These are phyloP conservation scores for Pestalotiopsis sp. DNA, from an alignment of 2,329 filamentous ascomycete genomes.

Conservation along the genomic window DNA sequence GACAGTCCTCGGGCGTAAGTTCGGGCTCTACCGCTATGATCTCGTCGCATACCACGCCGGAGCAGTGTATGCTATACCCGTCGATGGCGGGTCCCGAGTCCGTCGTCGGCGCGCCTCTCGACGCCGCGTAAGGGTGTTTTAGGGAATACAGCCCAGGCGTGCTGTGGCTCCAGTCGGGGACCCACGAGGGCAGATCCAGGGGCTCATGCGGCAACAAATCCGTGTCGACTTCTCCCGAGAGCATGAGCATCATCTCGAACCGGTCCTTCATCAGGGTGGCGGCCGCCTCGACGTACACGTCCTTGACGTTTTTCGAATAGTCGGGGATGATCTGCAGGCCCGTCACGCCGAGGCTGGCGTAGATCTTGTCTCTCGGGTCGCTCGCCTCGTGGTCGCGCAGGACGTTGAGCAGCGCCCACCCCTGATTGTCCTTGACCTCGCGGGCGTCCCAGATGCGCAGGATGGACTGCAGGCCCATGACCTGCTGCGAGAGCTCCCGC, in stretches of 20 bases:
- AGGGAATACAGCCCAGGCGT: not conserved
- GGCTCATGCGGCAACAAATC: not conserved
- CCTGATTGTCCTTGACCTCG: not conserved
- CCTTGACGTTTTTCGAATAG: slow-evolving; percentile 7
- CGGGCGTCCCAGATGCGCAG: not conserved
- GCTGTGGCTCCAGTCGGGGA: not conserved
- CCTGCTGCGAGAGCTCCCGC: not conserved
- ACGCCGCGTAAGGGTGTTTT: not conserved
- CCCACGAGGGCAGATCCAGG: not conserved
- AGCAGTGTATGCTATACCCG: not conserved
- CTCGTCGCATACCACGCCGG: slow-evolving; percentile 1
- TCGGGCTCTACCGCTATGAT: not conserved
- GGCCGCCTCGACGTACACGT: slow-evolving; percentile 1
- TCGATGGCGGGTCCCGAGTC: not conserved
- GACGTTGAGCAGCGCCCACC: not conserved
- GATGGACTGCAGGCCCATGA: not conserved
- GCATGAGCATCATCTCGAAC: not conserved
- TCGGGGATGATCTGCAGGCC: slow-evolving; percentile 1
- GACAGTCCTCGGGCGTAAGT: not conserved
- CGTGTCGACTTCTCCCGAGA: not conserved
- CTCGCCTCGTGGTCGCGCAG: slow-evolving; percentile 1
- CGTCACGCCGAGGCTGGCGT: not conserved
- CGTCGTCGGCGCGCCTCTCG: not conserved
- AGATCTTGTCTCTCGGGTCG: slow-evolving; percentile 3
- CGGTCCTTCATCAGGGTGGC: not conserved